These are phyloP conservation scores for Hypocreales sp. DNA, from an alignment of 2,329 filamentous ascomycete genomes.

Conservation along the genomic window DNA sequence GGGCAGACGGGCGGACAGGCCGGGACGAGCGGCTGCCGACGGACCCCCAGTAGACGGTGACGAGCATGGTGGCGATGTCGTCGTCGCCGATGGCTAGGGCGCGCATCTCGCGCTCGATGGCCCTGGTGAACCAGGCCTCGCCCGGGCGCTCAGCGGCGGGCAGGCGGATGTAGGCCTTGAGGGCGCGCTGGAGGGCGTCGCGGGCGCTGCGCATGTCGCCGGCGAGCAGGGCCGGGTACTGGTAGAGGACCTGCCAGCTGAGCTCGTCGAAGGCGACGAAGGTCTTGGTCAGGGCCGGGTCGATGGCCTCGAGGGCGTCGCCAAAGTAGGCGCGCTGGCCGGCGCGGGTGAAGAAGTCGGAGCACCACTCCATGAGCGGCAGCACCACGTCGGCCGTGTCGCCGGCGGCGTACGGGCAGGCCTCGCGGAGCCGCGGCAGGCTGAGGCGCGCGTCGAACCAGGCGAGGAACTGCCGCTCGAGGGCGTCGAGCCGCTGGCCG, in stretches of 20 bases:
- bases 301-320: conserved; percentile 5
- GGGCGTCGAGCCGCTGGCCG: conserved; percentile 5
- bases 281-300: conserved; percentile 4
- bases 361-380: too few species aligned
- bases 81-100: not conserved
- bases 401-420: too few species aligned
- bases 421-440: too few species aligned
- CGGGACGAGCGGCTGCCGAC: too few species aligned
- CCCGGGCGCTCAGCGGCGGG: not conserved
- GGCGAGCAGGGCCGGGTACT: conserved; percentile 9
- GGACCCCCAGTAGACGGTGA: not conserved
- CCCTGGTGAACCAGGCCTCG: not conserved
- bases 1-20: too few species aligned
- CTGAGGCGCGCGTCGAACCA: conserved; percentile 6
- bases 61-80: not conserved
- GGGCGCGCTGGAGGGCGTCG: not conserved
- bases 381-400: too few species aligned
- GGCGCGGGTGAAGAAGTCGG: conserved; percentile 7
- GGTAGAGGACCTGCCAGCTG: conserved; percentile 12
- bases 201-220: conserved; percentile 6
- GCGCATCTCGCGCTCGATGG: not conserved
- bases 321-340: conserved; percentile 11
- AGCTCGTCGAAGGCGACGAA: conserved; percentile 11
- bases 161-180: not conserved
- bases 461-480: conserved; percentile 6